Base-by-base conservation (phyloP, 164 flowering plant genomes). In the Sextonia rubra region DNA sequence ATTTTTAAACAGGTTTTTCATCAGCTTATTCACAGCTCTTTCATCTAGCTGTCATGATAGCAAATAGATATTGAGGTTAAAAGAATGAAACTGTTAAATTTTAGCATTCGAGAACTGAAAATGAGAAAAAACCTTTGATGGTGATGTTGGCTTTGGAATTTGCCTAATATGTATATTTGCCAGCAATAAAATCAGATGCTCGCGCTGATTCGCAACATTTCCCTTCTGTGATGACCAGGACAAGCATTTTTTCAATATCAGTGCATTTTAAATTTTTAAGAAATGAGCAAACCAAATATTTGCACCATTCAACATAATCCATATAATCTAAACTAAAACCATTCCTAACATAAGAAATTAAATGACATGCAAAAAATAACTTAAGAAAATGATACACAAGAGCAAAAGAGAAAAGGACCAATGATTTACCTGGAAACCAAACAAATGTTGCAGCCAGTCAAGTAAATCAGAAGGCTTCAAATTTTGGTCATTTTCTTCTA, bases 101-200 rank as follows among this genome's bases (percentile, higher is more conserved):
- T 29, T 4, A 58, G 27, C 8, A 52, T 71, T 61, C 20, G n/a
- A 66, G 2, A 66, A 27, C 9, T 44, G 44, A 20, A 17, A 29
- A 17, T 27, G n/a, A 64, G 25, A 44, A 27, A 27, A 66, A 66
- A 66, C 99, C 98, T 91, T 84, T 67, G 83, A 70, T 26, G 63
- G 49, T 47, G 83, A 71, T 71, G 77, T 52, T 64, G 83, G 82
- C 76, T 88, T 86, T 25, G 82, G 79, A 69, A 74, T 73, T 70
- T 82, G 84, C 60, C 97, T 88, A 70, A 83, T 79, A 69, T 86
- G 90, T 56, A 81, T 76, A 85, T 89, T 95, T 62, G 97, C 93
- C 72, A 95, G 90, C 73, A 95, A 89, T 69, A 95, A 83, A 80
- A 93, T 83, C 48, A 95, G 86, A 93, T 95, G 98, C 80, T 95